A percentile compares a stretch with the other conserved stretches of the same genome.
Evolutionary conservation across 192 early-diverging fungal species (phyloP).

Genomic region (Polychytrium aggregatum): DNA sequence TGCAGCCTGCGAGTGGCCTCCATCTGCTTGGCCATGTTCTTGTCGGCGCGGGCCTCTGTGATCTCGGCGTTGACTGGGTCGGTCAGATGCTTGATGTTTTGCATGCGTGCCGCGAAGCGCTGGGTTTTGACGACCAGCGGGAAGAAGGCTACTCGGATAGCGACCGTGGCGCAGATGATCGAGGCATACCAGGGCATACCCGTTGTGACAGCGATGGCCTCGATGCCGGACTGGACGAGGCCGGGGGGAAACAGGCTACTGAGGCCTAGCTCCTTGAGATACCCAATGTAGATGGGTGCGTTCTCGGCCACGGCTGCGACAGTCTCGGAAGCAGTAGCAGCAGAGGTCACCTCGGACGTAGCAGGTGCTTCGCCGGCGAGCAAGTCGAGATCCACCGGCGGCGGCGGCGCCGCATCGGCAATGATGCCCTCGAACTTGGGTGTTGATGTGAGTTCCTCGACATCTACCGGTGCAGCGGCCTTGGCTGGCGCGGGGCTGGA

Average conservation of each 20-base stretch:
- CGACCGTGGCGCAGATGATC: constrained; percentile 59
- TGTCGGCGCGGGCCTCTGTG: constrained; percentile 50
- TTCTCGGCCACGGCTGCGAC: no score
- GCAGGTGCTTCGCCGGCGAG: no score
- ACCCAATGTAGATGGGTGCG: no score
- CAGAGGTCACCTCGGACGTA: no score
- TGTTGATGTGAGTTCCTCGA: no score
- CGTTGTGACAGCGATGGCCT: constrained; percentile 65
- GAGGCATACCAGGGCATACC: constrained; percentile 92
- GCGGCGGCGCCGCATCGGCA: no score
- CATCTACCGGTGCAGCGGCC: no score
- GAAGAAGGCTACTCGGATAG: constrained; percentile 54
- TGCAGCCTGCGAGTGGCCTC: no score
- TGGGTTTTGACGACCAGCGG: constrained; percentile 67
- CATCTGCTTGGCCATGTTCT: constrained; percentile 43
- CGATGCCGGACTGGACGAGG: constrained; percentile 54
- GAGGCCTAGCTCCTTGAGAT: constrained; percentile 74
- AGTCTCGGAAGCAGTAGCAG: no score
- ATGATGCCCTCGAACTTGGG: no score
- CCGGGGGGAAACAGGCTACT: constrained; percentile 62
- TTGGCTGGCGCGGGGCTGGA: no score
- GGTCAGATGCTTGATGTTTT: constrained; percentile 61
- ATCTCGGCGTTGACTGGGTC: constrained; percentile 56
- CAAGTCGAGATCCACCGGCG: no score
- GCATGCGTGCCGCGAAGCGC: constrained; percentile 53